Evolutionary conservation across 495 filamentous ascomycete genomes (phyloP), one percentile per base, ranked within the genome.

Genomic region (Chaetomium tenue): DNA sequence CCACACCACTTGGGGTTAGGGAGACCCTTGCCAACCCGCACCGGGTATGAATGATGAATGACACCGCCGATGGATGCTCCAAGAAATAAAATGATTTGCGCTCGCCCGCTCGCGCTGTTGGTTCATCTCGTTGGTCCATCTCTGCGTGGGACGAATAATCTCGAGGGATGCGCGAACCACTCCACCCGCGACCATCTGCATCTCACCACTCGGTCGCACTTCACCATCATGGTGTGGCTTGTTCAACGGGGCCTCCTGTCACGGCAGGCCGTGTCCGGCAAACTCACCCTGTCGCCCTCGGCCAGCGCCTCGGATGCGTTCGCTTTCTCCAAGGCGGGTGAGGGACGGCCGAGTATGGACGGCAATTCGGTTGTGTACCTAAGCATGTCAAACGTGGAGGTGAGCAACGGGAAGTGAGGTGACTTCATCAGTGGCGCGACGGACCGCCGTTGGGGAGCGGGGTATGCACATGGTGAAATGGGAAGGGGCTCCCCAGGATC

Each of bases 381-480:
- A 6, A 40, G 55, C 40, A 8, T 22, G 40, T 25, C 20, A 46
- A 28, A 28, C 40, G 11, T 9, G 40, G 28, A 28, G 20, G 39
- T 20, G 44, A 60, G 22, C n/a, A 4, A 26, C 13, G 6, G 28
- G 28, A 30, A 6, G 28, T 30, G 28, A 30, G 28, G 26, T 40
- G 52, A 56, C 46, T 40, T 55, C 47, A 46, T 55, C 47, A 46
- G 65, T 66, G 64, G 60, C 60, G 44, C 40, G 46, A 11, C 33
- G 53, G 11, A 13, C 51, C 55, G 50, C 60, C 64, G 61, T 28
- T 58, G 8, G 22, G 42, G 42, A 47, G 69, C 61, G 63, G 69
- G 66, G 66, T 63, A 54, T 59, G 51, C 42, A 51, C 47, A 50
- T 22, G 57, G 46, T 65, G 55, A 67, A 68, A 68, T 68, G 51